Evolutionary conservation across 139 green algal species (phyloP).

Genomic region (Chlorella sp.): DNA sequence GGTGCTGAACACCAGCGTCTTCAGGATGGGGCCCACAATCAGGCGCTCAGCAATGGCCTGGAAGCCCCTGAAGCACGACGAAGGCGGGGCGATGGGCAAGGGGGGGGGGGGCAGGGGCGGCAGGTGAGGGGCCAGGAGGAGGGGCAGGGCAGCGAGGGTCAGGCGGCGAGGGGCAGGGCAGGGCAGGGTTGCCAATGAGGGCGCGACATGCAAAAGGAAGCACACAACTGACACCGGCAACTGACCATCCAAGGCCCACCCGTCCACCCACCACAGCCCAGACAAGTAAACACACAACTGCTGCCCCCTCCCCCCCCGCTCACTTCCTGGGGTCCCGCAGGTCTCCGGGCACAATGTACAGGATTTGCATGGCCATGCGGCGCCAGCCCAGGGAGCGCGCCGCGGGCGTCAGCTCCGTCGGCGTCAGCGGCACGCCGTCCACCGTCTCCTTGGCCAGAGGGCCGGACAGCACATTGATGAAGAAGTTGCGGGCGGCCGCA

Average conservation of each 20-base stretch:
- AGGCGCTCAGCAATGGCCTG: constrained; percentile 72
- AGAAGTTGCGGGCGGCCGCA: constrained; percentile 47
- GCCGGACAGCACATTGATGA: constrained; percentile 43
- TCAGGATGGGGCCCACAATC: constrained; percentile 90
- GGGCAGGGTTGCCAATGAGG: neutral
- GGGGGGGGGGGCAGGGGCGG: neutral
- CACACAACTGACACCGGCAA: no score
- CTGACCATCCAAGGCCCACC: no score
- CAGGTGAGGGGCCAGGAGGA: neutral
- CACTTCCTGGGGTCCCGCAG: constrained; percentile 72
- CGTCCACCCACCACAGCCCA: no score
- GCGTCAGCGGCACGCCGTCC: constrained; percentile 47
- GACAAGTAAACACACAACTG: neutral
- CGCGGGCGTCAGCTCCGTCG: constrained; percentile 45
- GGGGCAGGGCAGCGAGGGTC: neutral
- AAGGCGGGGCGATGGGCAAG: neutral
- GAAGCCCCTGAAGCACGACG: constrained; percentile 62
- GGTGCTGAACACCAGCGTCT: constrained; percentile 91
- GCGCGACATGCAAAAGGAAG: neutral
- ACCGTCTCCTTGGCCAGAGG: constrained; percentile 40
- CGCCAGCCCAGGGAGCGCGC: constrained; percentile 77
- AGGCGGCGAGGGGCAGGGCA: no score
- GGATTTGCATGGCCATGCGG: constrained; percentile 91
- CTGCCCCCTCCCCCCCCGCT: neutral
- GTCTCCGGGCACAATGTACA: constrained; percentile 88